These are phyloP conservation scores for Apiospora aurea DNA, from an alignment of 2,329 filamentous ascomycete genomes.

Conservation along the genomic window DNA sequence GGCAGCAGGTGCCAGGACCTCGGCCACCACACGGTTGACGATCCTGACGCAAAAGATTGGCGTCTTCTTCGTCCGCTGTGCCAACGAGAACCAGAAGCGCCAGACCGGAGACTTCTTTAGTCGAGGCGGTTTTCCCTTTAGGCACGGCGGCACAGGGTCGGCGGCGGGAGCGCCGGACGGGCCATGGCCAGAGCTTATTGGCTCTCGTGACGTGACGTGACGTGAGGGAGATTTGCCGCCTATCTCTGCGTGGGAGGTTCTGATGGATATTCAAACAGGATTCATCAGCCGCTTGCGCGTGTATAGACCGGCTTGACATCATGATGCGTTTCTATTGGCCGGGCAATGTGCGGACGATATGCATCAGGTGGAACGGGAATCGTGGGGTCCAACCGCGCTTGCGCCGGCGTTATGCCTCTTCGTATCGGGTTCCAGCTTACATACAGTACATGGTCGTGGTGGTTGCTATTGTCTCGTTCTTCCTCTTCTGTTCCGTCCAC, in stretches of 20 bases:
- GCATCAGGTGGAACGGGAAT: slow-evolving; percentile 4
- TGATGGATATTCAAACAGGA: background rate
- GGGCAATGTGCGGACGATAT: background rate
- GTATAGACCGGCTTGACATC: background rate
- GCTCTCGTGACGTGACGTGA: background rate
- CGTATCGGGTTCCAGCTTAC: background rate
- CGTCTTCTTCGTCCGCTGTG: background rate
- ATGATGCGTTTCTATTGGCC: background rate
- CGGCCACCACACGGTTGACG: background rate
- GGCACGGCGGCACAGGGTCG: background rate
- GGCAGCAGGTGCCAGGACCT: background rate
- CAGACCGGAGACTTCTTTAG: background rate
- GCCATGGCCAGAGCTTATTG: slow-evolving; percentile 4
- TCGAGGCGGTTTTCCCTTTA: background rate
- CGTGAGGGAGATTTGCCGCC: background rate
- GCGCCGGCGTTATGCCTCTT: slow-evolving; percentile 11
- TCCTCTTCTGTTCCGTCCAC: background rate
- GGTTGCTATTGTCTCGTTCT: background rate
- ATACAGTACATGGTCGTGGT: background rate
- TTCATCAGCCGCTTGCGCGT: slow-evolving; percentile 19
- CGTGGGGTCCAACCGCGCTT: background rate
- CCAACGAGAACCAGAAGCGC: background rate
- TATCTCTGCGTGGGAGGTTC: background rate
- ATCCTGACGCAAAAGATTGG: slow-evolving; percentile 8
- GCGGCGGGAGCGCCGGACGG: background rate